phyloP scores from a whole-genome alignment of 2,329 filamentous ascomycete genomes.

The Aspergillus novofumigatus region DNA sequence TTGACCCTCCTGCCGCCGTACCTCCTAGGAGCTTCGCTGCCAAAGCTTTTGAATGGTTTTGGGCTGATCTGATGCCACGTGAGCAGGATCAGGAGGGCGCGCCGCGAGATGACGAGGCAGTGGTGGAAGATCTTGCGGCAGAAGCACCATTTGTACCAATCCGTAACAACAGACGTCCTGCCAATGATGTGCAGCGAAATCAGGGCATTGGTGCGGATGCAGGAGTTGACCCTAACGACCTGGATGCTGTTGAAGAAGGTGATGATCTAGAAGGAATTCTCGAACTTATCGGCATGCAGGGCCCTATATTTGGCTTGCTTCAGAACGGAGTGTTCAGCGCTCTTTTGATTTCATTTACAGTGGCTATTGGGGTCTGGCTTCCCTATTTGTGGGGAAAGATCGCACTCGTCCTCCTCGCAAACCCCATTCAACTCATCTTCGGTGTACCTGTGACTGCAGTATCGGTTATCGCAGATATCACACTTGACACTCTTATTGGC shows the following conservation, averaged over 20 bases:
- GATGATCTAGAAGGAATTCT: conserved; percentile 96
- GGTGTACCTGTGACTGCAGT: conserved; percentile 68
- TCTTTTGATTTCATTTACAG: conserved; percentile 80
- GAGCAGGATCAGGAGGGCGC: conserved; percentile 36
- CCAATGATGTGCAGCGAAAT: conserved; percentile 21
- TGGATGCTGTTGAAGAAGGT: conserved; percentile 60
- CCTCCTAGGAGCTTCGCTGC: conserved; percentile 21
- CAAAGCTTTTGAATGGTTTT: conserved; percentile 41
- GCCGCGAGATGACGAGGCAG: conserved; percentile 54
- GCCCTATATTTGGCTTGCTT: conserved; percentile 80
- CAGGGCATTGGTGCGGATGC: conserved; percentile 46
- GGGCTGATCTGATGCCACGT: conserved; percentile 37
- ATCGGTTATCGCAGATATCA: conserved; percentile 69
- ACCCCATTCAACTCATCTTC: conserved; percentile 64
- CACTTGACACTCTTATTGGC: conserved; percentile 72
- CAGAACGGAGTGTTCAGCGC: conserved; percentile 95
- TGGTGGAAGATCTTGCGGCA: conserved; percentile 55
- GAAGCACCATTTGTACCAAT: conserved; percentile 60
- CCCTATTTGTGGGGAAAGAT: conserved; percentile 91
- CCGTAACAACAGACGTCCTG: conserved; percentile 41
- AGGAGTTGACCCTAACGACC: conserved; percentile 61
- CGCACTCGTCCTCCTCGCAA: conserved; percentile 72
- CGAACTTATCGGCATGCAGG: conserved; percentile 94
- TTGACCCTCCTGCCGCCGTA: conserved; percentile 9
- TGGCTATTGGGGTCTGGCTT: conserved; percentile 80